Conservation (phyloP, 257 asterid genomes). For the Datura wrightii region DNA sequence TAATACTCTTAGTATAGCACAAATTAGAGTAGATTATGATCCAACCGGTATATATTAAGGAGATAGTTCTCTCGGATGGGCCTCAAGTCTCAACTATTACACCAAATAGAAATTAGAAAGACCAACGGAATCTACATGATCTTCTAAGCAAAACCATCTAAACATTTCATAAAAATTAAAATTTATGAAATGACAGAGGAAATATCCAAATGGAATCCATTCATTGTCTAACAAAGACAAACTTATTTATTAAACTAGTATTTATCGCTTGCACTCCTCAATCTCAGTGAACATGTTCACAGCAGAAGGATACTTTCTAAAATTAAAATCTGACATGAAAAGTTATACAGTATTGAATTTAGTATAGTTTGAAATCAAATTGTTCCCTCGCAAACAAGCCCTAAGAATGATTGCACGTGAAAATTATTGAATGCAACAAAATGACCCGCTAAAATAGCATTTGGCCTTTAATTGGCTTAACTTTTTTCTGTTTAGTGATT, state of each 20-base stretch:
- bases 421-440: not conserved
- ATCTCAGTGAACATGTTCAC: not conserved
- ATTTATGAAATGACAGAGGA: not conserved
- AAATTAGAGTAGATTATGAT: not conserved
- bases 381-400: slow-evolving; percentile 19
- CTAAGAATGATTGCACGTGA: slow-evolving; percentile 7
- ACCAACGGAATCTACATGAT: not conserved
- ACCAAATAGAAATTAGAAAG: not conserved
- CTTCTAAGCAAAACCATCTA: not conserved
- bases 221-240: not conserved
- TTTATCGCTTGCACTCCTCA: not conserved
- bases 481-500: not conserved
- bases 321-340: not conserved
- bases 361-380: slow-evolving; percentile 3
- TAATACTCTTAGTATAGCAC: not conserved
- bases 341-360: not conserved
- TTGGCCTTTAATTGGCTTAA: not conserved
- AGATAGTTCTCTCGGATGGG: not conserved
- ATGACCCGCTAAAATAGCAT: not conserved
- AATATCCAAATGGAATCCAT: not conserved
- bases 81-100: not conserved
- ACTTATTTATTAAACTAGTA: not conserved
- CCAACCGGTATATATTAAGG: not conserved
- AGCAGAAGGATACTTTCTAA: not conserved
- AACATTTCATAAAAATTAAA: not conserved